Evolutionary conservation across 495 filamentous ascomycete genomes (phyloP).

Genomic region (Aspergillus incahuasiensis): DNA sequence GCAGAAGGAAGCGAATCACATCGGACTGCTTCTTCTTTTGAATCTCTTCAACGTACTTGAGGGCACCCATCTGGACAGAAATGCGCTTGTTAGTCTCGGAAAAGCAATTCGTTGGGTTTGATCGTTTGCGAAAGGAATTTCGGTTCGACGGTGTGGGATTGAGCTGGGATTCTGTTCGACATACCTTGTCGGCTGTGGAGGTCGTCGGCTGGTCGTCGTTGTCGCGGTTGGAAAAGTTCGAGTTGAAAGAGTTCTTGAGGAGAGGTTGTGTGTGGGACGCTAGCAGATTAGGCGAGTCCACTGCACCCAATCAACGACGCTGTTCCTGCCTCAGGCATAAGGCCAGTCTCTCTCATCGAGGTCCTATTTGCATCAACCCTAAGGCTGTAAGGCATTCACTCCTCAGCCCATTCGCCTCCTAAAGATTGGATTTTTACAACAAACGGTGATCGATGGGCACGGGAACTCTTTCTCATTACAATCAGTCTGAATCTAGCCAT

Average conservation of each 20-base stretch:
- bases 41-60: conserved; percentile 99
- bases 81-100: conserved; percentile 15
- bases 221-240: conserved; percentile 41
- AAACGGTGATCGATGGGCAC: background rate
- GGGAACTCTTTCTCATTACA: background rate
- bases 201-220: conserved; percentile 48
- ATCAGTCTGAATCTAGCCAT: background rate
- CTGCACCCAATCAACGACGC: conserved; percentile 11
- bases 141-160: background rate
- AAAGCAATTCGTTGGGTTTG: background rate
- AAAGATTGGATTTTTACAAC: too few relatives aligned
- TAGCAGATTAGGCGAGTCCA: conserved; percentile 42
- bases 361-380: background rate
- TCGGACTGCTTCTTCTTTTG: conserved; percentile 99
- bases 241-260: conserved; percentile 32
- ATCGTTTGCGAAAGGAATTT: background rate
- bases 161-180: conserved; percentile 9
- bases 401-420: too few relatives aligned
- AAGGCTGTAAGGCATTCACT: conserved; percentile 14
- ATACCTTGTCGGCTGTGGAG: conserved; percentile 50
- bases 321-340: conserved; percentile 14
- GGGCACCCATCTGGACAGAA: conserved; percentile 70
- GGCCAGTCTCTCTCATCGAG: background rate
- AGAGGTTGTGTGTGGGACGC: conserved; percentile 46
- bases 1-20: conserved; percentile 97